Conservation (phyloP, 1,284 basidiomycete species). For the Somion occarium region DNA sequence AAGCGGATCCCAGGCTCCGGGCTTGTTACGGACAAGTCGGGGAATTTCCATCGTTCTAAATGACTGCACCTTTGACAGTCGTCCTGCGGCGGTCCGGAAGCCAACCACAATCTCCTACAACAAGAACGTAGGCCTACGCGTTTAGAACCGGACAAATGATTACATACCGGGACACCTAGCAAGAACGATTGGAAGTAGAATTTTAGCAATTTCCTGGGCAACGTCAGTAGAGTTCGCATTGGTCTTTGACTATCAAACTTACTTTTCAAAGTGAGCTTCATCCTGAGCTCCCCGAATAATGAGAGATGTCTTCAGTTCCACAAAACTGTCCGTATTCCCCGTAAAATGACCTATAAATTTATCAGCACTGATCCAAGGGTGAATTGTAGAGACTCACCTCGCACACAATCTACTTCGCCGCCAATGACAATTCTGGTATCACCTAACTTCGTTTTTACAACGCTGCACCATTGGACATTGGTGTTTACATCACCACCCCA, state of each 20-base stretch:
- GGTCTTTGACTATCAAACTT: slow-evolving; percentile 19
- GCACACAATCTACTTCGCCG: slow-evolving; percentile 93
- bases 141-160: neutral
- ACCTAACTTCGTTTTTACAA: slow-evolving; percentile 88
- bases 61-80: slow-evolving; percentile 53
- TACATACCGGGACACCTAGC: slow-evolving; percentile 80
- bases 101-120: slow-evolving; percentile 85
- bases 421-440: slow-evolving; percentile 81
- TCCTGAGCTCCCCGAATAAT: slow-evolving; percentile 67
- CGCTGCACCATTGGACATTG: slow-evolving; percentile 94
- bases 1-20: slow-evolving; percentile 74
- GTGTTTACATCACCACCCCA: slow-evolving; percentile 91
- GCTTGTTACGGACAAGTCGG: slow-evolving; percentile 68
- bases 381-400: slow-evolving; percentile 47
- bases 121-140: no score
- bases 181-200: slow-evolving; percentile 97
- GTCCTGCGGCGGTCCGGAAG: slow-evolving; percentile 80
- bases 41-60: slow-evolving; percentile 75
- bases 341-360: slow-evolving; percentile 45
- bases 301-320: slow-evolving; percentile 94
- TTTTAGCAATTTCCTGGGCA: slow-evolving; percentile 75
- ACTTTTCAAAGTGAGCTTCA: slow-evolving; percentile 82
- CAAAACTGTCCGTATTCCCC: slow-evolving; percentile 59
- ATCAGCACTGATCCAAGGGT: neutral
- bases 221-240: neutral